phyloP scores from a whole-genome alignment of 768 basidiomycete genomes.

The Melanogaster broomeanus region DNA sequence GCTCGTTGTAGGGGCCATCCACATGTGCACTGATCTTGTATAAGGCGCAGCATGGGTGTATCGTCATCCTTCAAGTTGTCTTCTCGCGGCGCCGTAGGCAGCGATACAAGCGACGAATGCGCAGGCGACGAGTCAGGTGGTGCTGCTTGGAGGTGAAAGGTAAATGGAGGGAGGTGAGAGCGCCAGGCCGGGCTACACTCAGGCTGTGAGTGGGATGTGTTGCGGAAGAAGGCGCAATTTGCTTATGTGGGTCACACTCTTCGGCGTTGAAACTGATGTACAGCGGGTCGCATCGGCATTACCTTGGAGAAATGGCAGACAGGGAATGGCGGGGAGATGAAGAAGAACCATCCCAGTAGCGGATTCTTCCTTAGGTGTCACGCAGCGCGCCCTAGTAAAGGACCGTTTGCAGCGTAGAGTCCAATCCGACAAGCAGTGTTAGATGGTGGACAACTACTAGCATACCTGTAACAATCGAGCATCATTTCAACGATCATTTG shows the following conservation, averaged over 20 bases:
- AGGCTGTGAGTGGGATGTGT: too few species aligned
- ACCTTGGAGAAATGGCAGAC: not conserved
- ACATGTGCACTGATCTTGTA: constrained; percentile 64
- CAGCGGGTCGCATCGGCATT: not conserved
- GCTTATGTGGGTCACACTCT: not conserved
- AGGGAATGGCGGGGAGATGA: not conserved
- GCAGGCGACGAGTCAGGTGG: constrained; percentile 27
- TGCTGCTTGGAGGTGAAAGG: constrained; percentile 18
- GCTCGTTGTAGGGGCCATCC: constrained; percentile 59
- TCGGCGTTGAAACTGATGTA: constrained; percentile 2
- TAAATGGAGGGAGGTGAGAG: too few species aligned
- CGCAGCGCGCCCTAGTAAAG: not conserved
- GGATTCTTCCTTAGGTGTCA: not conserved
- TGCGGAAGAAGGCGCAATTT: too few species aligned
- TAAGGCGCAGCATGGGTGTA: constrained; percentile 55
- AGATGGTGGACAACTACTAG: not conserved
- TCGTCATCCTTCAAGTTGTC: constrained; percentile 72
- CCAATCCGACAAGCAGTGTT: not conserved
- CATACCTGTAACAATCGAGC: too few species aligned
- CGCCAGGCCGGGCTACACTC: too few species aligned
- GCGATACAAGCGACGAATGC: constrained; percentile 42
- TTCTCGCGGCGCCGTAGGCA: constrained; percentile 51
- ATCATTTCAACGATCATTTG: too few species aligned
- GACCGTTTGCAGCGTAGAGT: too few species aligned
- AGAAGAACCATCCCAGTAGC: not conserved